Evolutionary conservation across 1,139 yeast genomes (phyloP).

Genomic region (Zhuliangozyma blackwelliae): DNA sequence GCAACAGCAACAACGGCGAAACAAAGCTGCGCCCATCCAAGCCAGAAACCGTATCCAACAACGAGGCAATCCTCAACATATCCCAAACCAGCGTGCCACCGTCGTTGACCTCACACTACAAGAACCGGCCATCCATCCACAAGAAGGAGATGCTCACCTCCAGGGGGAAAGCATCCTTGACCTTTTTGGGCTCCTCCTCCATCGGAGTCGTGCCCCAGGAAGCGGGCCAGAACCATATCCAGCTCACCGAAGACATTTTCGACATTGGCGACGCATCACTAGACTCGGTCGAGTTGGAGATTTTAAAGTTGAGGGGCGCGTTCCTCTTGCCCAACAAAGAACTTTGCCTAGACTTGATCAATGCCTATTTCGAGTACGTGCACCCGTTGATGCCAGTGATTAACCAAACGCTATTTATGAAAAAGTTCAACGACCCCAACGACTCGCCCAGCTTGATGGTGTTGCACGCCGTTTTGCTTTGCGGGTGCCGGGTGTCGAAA

Average conservation of each 20-base stretch:
- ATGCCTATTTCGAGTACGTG: conserved; percentile 60
- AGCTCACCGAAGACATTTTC: conserved; percentile 39
- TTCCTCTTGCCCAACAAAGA: conserved; percentile 62
- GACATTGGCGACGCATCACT: conserved; percentile 36
- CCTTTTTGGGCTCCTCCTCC: conserved; percentile 42
- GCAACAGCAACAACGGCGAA: neutral
- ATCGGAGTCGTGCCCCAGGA: conserved; percentile 39
- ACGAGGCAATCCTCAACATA: conserved; percentile 42
- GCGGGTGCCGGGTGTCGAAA: conserved; percentile 62
- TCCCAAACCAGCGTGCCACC: conserved; percentile 45
- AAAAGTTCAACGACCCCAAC: conserved; percentile 49
- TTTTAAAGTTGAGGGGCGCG: conserved; percentile 67
- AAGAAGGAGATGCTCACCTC: conserved; percentile 28
- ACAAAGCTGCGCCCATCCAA: neutral
- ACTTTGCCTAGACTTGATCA: conserved; percentile 58
- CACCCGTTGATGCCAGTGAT: conserved; percentile 74
- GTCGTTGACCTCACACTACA: conserved; percentile 39
- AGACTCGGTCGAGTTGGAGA: conserved; percentile 66
- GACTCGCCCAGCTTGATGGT: conserved; percentile 68
- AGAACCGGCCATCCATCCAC: conserved; percentile 37
- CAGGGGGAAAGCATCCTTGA: conserved; percentile 29
- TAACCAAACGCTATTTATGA: conserved; percentile 60
- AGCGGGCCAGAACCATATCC: conserved; percentile 44
- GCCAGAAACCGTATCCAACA: conserved; percentile 4
- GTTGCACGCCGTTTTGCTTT: conserved; percentile 63